phyloP scores from a whole-genome alignment of 345 rosid genomes.

The Eucalyptus tenuipes region DNA sequence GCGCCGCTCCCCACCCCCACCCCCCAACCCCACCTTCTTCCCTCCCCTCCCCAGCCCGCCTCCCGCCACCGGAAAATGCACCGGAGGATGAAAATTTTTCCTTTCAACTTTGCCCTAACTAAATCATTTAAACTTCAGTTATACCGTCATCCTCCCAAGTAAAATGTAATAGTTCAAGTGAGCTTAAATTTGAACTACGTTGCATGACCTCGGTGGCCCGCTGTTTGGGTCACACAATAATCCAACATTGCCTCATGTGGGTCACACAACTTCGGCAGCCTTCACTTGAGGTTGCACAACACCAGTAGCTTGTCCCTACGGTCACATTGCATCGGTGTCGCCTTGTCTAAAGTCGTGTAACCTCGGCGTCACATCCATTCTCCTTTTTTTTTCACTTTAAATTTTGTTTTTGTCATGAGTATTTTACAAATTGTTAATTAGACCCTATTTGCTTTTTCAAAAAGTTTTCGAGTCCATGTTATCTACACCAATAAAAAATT shows the following conservation, averaged over 20 bases:
- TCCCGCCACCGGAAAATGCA: too few relatives aligned
- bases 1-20: too few relatives aligned
- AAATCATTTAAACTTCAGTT: background rate
- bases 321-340: accelerated
- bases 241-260: background rate
- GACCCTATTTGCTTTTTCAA: background rate
- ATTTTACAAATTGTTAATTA: background rate
- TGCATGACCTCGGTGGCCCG: background rate
- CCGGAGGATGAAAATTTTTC: background rate
- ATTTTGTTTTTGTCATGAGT: background rate
- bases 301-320: accelerated
- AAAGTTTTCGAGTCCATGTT: background rate
- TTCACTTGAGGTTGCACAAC: background rate
- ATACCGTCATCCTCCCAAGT: background rate
- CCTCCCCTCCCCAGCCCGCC: too few relatives aligned
- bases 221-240: background rate
- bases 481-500: accelerated
- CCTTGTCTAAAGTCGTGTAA: background rate
- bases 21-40: too few relatives aligned
- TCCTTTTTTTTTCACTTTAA: background rate
- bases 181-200: background rate
- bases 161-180: background rate
- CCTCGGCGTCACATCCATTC: background rate
- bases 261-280: background rate
- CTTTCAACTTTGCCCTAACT: background rate